These are phyloP conservation scores for Nelumbo lutea DNA, from an alignment of 164 flowering plant species.

Conservation along the genomic window DNA sequence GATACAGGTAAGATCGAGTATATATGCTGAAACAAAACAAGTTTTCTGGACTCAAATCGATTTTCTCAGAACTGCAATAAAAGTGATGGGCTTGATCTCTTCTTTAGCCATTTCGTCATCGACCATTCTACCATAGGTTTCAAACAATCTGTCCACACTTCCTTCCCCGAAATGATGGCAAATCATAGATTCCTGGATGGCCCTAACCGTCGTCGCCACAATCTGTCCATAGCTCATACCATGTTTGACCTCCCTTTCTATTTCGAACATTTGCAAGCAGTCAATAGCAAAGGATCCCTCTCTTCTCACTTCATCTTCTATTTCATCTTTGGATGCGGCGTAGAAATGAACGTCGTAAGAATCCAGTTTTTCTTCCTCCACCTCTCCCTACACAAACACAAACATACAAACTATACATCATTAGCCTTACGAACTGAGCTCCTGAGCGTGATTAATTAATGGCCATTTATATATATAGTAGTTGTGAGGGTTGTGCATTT, in stretches of 20 bases:
- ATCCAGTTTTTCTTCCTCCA: constrained; percentile 56
- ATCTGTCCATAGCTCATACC: constrained; percentile 38
- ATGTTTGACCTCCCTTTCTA: constrained; percentile 23
- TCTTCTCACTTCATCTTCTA: constrained; percentile 43
- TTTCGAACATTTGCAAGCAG: constrained; percentile 44
- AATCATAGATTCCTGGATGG: constrained; percentile 73
- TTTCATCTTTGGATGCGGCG: constrained; percentile 65
- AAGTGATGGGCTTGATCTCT: constrained; percentile 47
- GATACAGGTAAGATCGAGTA: too few species aligned
- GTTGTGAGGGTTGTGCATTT: not conserved
- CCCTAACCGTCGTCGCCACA: constrained; percentile 62
- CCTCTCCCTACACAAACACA: constrained; percentile 42
- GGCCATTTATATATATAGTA: too few species aligned
- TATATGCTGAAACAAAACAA: not conserved
- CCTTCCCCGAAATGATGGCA: constrained; percentile 61
- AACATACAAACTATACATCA: not conserved
- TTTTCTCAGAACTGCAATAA: constrained; percentile 46
- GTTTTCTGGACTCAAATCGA: not conserved
- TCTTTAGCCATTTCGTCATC: constrained; percentile 58
- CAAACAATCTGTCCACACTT: constrained; percentile 56
- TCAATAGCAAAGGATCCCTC: constrained; percentile 61
- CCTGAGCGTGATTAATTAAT: too few species aligned
- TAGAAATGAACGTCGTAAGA: constrained; percentile 38
- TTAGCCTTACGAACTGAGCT: too few species aligned
- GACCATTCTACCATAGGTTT: constrained; percentile 44